These are phyloP conservation scores for Psidium guajava DNA, from an alignment of 345 rosid species.

Conservation along the genomic window DNA sequence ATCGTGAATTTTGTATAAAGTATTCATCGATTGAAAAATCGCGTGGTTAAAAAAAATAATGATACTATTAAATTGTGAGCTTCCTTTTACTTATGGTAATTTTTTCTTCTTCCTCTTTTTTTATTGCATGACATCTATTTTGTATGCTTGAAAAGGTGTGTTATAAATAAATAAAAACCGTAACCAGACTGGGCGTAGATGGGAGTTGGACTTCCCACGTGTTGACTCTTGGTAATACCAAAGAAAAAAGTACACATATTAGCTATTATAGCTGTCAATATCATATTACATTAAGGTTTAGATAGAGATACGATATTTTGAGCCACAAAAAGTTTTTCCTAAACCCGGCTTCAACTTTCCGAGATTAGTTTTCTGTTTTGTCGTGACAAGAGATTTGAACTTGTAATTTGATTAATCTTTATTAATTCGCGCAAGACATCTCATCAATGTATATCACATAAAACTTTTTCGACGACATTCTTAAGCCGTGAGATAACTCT, in stretches of 20 bases:
- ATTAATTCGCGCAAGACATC: background rate
- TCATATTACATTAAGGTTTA: background rate
- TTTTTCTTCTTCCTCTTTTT: too few relatives aligned
- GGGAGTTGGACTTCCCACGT: too few relatives aligned
- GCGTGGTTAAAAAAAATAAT: too few relatives aligned
- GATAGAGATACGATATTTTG: background rate
- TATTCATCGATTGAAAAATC: too few relatives aligned
- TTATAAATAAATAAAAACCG: too few relatives aligned
- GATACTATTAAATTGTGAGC: too few relatives aligned
- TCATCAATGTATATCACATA: background rate
- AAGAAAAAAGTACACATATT: background rate
- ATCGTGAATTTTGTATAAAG: too few relatives aligned
- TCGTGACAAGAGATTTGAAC: background rate
- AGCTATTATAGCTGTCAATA: background rate
- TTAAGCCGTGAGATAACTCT: background rate
- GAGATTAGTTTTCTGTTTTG: background rate
- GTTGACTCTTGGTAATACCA: background rate
- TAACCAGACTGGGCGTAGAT: too few relatives aligned
- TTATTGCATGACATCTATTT: too few relatives aligned
- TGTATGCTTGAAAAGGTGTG: too few relatives aligned
- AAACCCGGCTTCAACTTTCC: background rate
- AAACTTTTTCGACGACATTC: too few relatives aligned
- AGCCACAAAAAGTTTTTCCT: background rate
- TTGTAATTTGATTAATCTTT: fast-evolving
- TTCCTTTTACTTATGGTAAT: too few relatives aligned